These are phyloP conservation scores for Aspergillus jensenii DNA, from an alignment of 2,329 filamentous ascomycete species.

Conservation along the genomic window DNA sequence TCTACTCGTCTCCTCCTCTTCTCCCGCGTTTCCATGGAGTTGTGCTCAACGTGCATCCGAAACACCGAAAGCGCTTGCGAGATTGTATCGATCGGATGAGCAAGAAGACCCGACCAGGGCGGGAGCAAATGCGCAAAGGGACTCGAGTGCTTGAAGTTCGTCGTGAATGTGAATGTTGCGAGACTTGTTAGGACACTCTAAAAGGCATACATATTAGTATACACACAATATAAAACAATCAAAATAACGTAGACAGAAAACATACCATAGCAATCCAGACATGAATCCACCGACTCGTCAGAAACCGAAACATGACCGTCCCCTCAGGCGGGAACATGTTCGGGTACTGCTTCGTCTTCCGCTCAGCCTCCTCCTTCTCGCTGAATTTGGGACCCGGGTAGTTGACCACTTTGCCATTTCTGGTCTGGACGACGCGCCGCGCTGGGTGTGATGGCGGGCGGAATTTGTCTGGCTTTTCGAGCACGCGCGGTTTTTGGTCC, in stretches of 20 bases:
- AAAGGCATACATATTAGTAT: not conserved
- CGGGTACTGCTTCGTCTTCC: slow-evolving; percentile 74
- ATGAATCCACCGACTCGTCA: slow-evolving; percentile 75
- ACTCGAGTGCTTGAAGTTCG: slow-evolving; percentile 76
- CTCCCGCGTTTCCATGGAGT: slow-evolving; percentile 66
- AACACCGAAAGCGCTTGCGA: slow-evolving; percentile 69
- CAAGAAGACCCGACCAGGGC: slow-evolving; percentile 64
- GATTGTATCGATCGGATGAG: slow-evolving; percentile 68
- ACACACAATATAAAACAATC: not conserved
- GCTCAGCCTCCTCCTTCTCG: slow-evolving; percentile 63
- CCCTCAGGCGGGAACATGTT: slow-evolving; percentile 84
- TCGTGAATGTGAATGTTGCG: slow-evolving; percentile 69
- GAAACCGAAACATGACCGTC: slow-evolving; percentile 80
- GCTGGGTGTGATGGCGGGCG: slow-evolving; percentile 87
- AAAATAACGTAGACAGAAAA: slow-evolving; percentile 3
- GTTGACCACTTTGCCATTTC: slow-evolving; percentile 42
- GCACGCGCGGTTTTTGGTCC: slow-evolving; percentile 61
- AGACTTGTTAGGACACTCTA: slow-evolving; percentile 69
- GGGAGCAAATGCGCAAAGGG: slow-evolving; percentile 80
- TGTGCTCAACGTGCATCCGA: slow-evolving; percentile 72
- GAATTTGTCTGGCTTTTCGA: slow-evolving; percentile 87
- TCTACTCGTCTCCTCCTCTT: slow-evolving; percentile 72
- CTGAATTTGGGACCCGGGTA: slow-evolving; percentile 72
- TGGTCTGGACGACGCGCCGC: slow-evolving; percentile 58
- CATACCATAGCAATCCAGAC: slow-evolving; percentile 76